Evolutionary conservation across 805 yeast species (phyloP).

Genomic region (Candida insectalens): DNA sequence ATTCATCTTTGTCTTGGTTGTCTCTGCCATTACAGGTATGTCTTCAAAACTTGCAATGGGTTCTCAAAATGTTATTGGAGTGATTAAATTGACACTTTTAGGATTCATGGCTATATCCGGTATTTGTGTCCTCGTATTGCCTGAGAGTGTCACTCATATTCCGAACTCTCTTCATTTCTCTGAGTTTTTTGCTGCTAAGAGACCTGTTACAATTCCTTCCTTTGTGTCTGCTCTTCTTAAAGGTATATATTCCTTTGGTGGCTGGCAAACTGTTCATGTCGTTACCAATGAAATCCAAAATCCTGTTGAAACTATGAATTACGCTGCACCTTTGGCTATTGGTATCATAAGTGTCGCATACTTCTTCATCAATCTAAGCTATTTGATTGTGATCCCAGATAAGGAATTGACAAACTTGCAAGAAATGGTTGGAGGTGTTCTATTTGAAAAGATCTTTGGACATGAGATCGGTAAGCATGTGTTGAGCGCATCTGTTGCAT

Average conservation of each 20-base stretch:
- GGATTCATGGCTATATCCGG: slow-evolving; percentile 50
- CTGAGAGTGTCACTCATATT: slow-evolving; percentile 30
- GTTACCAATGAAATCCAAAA: slow-evolving; percentile 46
- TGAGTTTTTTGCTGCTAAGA: slow-evolving; percentile 21
- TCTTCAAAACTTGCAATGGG: slow-evolving; percentile 51
- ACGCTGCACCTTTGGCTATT: slow-evolving; percentile 44
- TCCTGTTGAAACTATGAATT: slow-evolving; percentile 38
- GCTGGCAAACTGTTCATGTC: slow-evolving; percentile 48
- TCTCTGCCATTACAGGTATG: slow-evolving; percentile 42
- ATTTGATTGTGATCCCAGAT: slow-evolving; percentile 40
- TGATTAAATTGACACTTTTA: slow-evolving; percentile 46
- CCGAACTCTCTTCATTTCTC: slow-evolving; percentile 28
- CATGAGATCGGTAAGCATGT: slow-evolving; percentile 34
- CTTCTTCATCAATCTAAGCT: slow-evolving; percentile 38
- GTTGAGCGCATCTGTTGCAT: slow-evolving; percentile 39
- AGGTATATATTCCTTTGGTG: slow-evolving; percentile 41
- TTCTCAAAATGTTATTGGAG: slow-evolving; percentile 58
- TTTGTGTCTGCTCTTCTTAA: slow-evolving; percentile 42
- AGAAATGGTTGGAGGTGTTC: slow-evolving; percentile 40
- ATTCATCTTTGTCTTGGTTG: slow-evolving; percentile 25
- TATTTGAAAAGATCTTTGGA: slow-evolving; percentile 45
- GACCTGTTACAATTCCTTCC: slow-evolving; percentile 28
- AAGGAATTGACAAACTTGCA: slow-evolving; percentile 35
- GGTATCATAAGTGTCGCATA: slow-evolving; percentile 34
- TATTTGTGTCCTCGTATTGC: slow-evolving; percentile 42